Base-by-base conservation (phyloP, 2,329 filamentous ascomycete species). In the Metarhizium sp. region DNA sequence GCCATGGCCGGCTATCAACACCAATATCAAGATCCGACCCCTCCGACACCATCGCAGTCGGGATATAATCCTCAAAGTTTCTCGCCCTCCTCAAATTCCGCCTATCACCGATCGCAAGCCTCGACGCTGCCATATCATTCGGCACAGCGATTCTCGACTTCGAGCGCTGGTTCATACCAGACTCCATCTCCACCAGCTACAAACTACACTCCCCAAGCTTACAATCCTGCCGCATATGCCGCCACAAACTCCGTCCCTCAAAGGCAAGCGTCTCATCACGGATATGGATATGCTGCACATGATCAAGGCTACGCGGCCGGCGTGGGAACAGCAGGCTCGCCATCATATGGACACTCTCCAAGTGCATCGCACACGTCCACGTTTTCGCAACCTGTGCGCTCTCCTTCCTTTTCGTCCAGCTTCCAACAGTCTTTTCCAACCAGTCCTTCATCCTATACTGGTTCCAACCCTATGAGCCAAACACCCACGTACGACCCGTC, bases 11-110 rank as follows among this genome's bases (percentile, higher is more conserved):
- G 79, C 64, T 78, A 81, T 64, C 75, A 79, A 58, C 75, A 79
- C 59, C 73, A 77, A 59, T 78, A 78, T 62, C 73, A 78, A 59
- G 68, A 73, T 57, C 68, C 74, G 56, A 63, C 74, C 58, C 71
- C 78, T 59, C 69, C 76, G 25, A 74, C 77, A 10, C 56, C 57
- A 16, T 71, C 73, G 30, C 73, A 75, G 51, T 63, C 75, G 25
- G 69, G 80, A 47, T 92, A 92, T 70, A 92, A 92, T 65, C 88
- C 89, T 2, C 80, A 87, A 66, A 75, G 78, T 42, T 92, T 82
- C 67, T 74, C 72, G 56, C 68, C 63, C 56, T 59, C 66, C 4
- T 61, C 63, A 4, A 47, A 46, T 16, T 48, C 52, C 51, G 57
- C 56, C 52, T 70, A 67, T 52, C 62, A 63, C 55, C 75, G 79